Percentiles rank a stretch among this genome's conserved stretches.
Conservation (phyloP, 345 rosid genomes). For the Dipteronia sinensis region DNA sequence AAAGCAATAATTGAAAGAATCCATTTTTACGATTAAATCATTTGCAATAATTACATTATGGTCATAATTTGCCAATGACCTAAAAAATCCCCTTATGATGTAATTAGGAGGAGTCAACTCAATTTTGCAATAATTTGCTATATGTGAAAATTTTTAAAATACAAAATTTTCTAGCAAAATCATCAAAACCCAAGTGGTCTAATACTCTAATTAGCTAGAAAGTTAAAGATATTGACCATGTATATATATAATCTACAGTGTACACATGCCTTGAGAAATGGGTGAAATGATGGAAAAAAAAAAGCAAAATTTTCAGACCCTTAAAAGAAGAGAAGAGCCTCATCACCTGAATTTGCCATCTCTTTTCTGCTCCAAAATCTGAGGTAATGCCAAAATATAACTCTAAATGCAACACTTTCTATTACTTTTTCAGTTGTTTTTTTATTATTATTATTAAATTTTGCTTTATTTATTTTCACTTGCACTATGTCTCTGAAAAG, state of each 20-base stretch:
- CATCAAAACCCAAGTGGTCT: neutral
- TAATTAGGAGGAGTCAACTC: neutral
- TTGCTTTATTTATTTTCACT: neutral
- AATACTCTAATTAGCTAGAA: neutral
- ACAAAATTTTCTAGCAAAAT: neutral
- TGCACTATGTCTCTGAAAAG: slow-evolving; percentile 32
- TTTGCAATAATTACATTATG: neutral
- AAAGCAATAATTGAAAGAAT: neutral
- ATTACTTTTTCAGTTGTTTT: neutral
- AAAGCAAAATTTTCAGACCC: neutral
- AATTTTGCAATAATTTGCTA: neutral
- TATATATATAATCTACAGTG: neutral
- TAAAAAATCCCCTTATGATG: neutral
- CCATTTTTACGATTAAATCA: neutral
- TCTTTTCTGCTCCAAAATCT: too few relatives aligned
- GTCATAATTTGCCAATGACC: neutral
- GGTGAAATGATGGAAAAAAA: slow-evolving; percentile 23
- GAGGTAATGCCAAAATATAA: slow-evolving; percentile 6
- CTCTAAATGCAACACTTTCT: neutral
- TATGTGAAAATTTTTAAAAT: neutral
- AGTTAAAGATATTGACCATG: neutral
- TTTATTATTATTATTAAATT: neutral
- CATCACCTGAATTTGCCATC: too few relatives aligned
- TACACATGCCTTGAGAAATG: neutral
- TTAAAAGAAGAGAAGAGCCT: slow-evolving; percentile 22